Conservation (phyloP, 2,329 filamentous ascomycete species). For the Trichoderma semiorbis region DNA sequence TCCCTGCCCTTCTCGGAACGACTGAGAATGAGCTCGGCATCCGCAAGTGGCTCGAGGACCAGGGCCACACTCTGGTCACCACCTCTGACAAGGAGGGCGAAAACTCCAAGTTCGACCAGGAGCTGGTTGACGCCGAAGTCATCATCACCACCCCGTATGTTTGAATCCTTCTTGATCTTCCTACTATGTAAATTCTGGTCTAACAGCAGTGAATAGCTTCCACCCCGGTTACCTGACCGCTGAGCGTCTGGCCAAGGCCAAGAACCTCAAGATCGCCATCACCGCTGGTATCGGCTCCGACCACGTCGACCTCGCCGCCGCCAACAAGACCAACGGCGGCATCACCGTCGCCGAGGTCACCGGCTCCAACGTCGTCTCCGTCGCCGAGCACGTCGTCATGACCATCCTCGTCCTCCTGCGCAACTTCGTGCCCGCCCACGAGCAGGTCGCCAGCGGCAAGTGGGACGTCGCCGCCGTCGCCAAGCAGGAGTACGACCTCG, state of each 20-base stretch:
- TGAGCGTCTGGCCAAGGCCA: conserved; percentile 93
- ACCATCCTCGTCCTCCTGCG: conserved; percentile 93
- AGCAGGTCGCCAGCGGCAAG: conserved; percentile 82
- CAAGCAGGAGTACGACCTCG: conserved; percentile 98
- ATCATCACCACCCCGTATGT: conserved; percentile 96
- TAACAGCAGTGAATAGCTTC: conserved; percentile 60
- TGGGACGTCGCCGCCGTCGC: conserved; percentile 95
- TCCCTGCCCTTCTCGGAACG: conserved; percentile 83
- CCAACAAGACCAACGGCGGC: conserved; percentile 97
- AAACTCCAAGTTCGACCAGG: conserved; percentile 88
- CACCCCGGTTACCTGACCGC: conserved; percentile 97
- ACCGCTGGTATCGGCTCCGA: conserved; percentile 98
- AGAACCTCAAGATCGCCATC: conserved; percentile 97
- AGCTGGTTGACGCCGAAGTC: conserved; percentile 93
- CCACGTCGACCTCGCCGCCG: conserved; percentile 94
- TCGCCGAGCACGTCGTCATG: conserved; percentile 99
- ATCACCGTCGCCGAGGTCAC: conserved; percentile 97
- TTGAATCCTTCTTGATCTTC: neutral
- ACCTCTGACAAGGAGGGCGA: conserved; percentile 97
- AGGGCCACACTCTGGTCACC: conserved; percentile 93
- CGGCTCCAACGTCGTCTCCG: conserved; percentile 96
- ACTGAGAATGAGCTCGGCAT: conserved; percentile 98
- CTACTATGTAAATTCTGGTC: neutral
- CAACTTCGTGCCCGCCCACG: conserved; percentile 98
- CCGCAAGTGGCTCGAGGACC: conserved; percentile 94